Base-by-base conservation (phyloP, 2,329 filamentous ascomycete genomes). In the Botrytis sinoallii region DNA sequence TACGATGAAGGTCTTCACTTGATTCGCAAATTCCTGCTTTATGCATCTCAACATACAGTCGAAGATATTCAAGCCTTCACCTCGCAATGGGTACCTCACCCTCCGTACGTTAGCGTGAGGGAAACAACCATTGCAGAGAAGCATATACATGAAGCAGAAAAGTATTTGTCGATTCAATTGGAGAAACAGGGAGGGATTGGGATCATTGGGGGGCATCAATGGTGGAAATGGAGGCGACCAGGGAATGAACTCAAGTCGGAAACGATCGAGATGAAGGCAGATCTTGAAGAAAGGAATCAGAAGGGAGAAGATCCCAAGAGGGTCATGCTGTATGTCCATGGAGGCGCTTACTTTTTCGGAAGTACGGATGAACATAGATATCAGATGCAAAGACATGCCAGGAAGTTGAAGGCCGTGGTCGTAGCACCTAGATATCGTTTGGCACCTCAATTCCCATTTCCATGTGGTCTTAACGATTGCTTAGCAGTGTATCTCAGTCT, bases 341-440 rank as follows among this genome's bases (percentile, higher is more conserved):
- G 96, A 22, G 95, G 95, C 10, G 95, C 93, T 32, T 98, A 97
- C 83, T 99, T 91, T 83, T 98, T 99, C 81, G 95, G 96, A 22
- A 97, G 94, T 78, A 91, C 98, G 55, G 95, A 98, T 80, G 95
- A 97, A 82, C 96, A 98, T 84, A 91, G 96, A n/a, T 98, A 98
- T 83, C 95, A 98, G 86, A 90, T 99, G 87, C 96, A 99, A 83
- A 88, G 95, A 67, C 95, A 98, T 86, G 96, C 96, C 42, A 88
- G 96, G 71, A 98, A 77, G 82, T 73, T 73, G 42, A 73, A 73
- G n/a, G 71, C 65, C 20, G 61, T 57, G 44, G 71, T 73, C 69
- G 69, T 73, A 63, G 71, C 71, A 25, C 71, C 95, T 8, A 86
- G 90, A 75, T 99, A 98, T 82, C 90, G 96, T 59, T 86, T 99